These are phyloP conservation scores for Salix exigua DNA, from an alignment of 345 rosid species.

Conservation along the genomic window DNA sequence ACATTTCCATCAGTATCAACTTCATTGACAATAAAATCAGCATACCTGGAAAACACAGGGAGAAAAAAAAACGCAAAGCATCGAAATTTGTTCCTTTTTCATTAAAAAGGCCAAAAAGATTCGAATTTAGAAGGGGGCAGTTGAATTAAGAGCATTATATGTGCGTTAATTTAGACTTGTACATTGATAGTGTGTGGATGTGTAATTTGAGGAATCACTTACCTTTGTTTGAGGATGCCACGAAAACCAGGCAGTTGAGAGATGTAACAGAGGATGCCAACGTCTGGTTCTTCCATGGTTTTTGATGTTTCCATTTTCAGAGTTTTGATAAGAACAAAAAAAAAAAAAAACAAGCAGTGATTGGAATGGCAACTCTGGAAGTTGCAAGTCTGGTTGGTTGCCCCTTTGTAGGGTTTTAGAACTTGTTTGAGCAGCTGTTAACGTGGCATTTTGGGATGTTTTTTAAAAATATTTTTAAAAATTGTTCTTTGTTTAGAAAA, in stretches of 20 bases:
- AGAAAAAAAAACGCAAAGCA: background rate
- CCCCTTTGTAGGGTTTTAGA: conserved; percentile 11
- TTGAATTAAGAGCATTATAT: background rate
- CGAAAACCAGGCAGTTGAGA: conserved; percentile 84
- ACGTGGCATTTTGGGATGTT: background rate
- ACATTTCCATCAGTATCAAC: conserved; percentile 77
- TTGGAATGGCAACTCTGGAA: background rate
- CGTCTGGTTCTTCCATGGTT: conserved; percentile 71
- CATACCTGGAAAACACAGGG: conserved; percentile 38
- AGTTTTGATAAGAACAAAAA: background rate
- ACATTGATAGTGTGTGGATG: background rate
- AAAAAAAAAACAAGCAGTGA: background rate
- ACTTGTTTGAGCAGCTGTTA: background rate
- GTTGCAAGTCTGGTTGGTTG: background rate
- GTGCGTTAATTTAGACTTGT: background rate
- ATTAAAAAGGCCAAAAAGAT: background rate
- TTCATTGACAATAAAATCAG: conserved; percentile 93
- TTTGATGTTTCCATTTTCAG: conserved; percentile 19
- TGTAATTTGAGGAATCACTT: background rate
- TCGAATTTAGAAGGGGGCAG: background rate
- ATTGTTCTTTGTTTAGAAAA: no score
- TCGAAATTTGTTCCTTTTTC: background rate
- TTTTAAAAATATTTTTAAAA: no score
- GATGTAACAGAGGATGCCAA: conserved; percentile 80
- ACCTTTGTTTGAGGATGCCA: conserved; percentile 96